A percentile compares a stretch with the other conserved stretches of the same genome.
Evolutionary conservation across 257 asterid species (phyloP).

Genomic region (Salvia splendens): DNA sequence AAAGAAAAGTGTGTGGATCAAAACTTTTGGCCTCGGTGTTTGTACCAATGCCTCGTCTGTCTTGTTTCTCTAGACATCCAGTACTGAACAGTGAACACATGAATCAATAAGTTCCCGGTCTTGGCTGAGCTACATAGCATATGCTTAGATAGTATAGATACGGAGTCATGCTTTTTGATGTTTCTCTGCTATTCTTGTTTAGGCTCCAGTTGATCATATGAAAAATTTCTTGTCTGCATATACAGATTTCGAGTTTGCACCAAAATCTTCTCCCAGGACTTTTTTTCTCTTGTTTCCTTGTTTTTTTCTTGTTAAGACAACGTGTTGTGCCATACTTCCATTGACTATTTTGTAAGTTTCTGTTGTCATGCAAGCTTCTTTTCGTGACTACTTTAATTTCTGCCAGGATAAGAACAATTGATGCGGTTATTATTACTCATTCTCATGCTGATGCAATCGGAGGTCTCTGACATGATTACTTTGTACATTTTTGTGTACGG

Average conservation of each 20-base stretch:
- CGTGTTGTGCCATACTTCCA: constrained; percentile 1
- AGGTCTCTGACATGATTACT: constrained; percentile 72
- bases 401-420: constrained; percentile 93
- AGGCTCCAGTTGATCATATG: not conserved
- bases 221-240: not conserved
- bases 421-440: constrained; percentile 97
- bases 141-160: constrained; percentile 5
- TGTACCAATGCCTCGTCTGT: not conserved
- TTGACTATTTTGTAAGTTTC: constrained; percentile 26
- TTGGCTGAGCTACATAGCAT: not conserved
- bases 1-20: constrained; percentile 1
- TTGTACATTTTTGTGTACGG: constrained; percentile 36
- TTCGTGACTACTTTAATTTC: constrained; percentile 55
- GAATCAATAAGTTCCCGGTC: not conserved
- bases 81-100: not conserved
- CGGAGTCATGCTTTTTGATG: not conserved
- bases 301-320: constrained; percentile 1
- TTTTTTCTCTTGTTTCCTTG: not conserved
- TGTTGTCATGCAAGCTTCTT: constrained; percentile 37
- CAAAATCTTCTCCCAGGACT: not conserved
- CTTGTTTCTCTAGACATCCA: not conserved
- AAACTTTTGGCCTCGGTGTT: not conserved
- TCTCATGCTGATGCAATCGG: constrained; percentile 99
- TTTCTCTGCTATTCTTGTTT: constrained; percentile 19
- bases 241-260: not conserved